A percentile compares a stretch with the other conserved stretches of the same genome.
Evolutionary conservation across 345 rosid genomes (phyloP).

Genomic region (Moricandia arvensis): DNA sequence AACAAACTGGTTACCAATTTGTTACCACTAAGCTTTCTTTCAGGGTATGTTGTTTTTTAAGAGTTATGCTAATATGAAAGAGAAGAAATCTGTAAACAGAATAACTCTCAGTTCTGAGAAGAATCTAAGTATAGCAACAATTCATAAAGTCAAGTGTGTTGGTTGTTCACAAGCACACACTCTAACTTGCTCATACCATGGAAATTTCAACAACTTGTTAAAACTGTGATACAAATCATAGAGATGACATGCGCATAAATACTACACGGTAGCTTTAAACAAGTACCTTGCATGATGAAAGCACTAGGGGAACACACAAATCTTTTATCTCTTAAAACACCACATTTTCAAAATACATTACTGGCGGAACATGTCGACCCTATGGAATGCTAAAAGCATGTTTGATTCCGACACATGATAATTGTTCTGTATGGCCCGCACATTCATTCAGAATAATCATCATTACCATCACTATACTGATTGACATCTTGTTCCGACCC

Average conservation of each 20-base stretch:
- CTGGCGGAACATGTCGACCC: constrained; percentile 9
- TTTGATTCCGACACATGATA: neutral
- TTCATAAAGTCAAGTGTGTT: no score
- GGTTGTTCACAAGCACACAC: neutral
- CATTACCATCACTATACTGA: constrained; percentile 60
- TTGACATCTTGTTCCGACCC: constrained; percentile 41
- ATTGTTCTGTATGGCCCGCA: neutral
- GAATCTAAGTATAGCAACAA: no score
- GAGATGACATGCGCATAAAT: neutral
- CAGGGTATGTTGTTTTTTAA: no score
- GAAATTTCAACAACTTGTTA: neutral
- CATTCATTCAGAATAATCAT: constrained; percentile 67
- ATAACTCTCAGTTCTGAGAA: no score
- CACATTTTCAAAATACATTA: constrained; percentile 17
- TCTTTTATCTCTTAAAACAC: constrained; percentile 3
- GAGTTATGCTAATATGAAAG: no score
- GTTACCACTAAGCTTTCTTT: no score
- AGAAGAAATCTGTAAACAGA: no score
- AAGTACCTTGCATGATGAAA: neutral
- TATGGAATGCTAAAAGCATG: constrained; percentile 7
- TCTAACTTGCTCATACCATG: neutral
- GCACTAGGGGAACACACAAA: neutral
- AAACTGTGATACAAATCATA: neutral
- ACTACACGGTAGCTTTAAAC: neutral
- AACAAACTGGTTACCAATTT: no score